Evolutionary conservation across 768 basidiomycete species (phyloP), one percentile per base, ranked within the genome.

Genomic region (Lentinula guzmanii): DNA sequence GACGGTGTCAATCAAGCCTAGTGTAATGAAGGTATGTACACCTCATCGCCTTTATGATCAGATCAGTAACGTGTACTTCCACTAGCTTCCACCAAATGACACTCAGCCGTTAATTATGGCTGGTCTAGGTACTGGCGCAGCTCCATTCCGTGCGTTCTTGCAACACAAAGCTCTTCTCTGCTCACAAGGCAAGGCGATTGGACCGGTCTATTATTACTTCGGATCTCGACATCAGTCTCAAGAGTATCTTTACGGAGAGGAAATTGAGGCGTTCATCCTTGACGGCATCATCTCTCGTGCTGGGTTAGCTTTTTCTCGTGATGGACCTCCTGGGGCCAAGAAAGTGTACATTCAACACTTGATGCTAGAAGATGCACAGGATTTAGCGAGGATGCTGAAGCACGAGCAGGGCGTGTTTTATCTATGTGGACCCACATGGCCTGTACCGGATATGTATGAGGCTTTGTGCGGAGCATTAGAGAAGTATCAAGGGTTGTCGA

Each of bases 281-380:
- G 90, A 91, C 66, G 85, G 88, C 45, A 77, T 95, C 62, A 90
- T 98, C 73, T 87, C 93, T 11, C 88, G 87, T 67, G 90, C 93
- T 18, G 96, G 97, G 15, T 82, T 99, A 45, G 97, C 97, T 24
- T 99, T 98, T 81, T 98, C 96, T 39, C 87, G 97, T 63, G 97
- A 99, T 70, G 87, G 89, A 0, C 85, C 85, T 54, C 55, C 55
- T 43, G 24, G 41, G 13, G 24, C 31, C 10, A 86, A 87, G 72
- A 99, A 99, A 75, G 90, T 96, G 21, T 99, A 99, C 75, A 99
- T 99, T 69, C 97, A 99, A 73, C 92, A 98, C 80, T 95, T 92
- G 82, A 98, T 98, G 95, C 78, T 86, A 43, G 87, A 96, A 70
- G 94, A 99, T 72, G 90, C 90, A 16, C 82, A 85, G 67, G 77